Base-by-base conservation (phyloP, 2,329 filamentous ascomycete species). In the Geosmithia morbida region DNA sequence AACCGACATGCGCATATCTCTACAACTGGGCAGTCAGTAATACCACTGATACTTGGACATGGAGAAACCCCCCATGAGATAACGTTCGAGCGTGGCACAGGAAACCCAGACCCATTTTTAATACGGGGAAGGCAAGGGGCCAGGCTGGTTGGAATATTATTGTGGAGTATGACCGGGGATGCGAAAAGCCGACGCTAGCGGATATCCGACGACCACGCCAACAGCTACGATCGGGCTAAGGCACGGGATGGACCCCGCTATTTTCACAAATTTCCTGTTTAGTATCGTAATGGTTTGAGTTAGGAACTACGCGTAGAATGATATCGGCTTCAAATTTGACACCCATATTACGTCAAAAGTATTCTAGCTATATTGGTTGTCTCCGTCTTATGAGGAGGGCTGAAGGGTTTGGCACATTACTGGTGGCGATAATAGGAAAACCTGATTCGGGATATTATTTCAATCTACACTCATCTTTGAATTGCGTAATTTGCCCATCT, bases 151-250 rank as follows among this genome's bases (percentile, higher is more conserved):
- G 33, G 33, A 37, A 37, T 37, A n/a, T 43, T 26, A 14, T 20
- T 20, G 19, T 20, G 19, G 42, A 18, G 16, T 29, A 43, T 11
- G n/a, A 7, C 42, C 26, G 42, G 42, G 16, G 19, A 16, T 18
- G 42, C 42, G 42, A 14, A 13, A 45, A 18, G 22, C 43, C 43
- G 43, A 7, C 43, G 43, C 43, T 45, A 45, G 43, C 43, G 22
- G 43, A 18, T 45, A 22, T 33, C 43, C 43, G 43, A 16, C 10
- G 43, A 3, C 14, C 3, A 18, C 26, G 19, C 18, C 26, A 29
- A 17, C 10, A 20, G 42, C 13, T 14, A 17, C 13, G 17, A 2
- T 22, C 19, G 18, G 19, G 26, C 26, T 43, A n/a, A 10, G 16
- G 13, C 17, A 16, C 10, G n/a, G n/a, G n/a, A n/a, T n/a, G n/a